These are phyloP conservation scores for Aschersonia sp. DNA, from an alignment of 2,329 filamentous ascomycete species.

Conservation along the genomic window DNA sequence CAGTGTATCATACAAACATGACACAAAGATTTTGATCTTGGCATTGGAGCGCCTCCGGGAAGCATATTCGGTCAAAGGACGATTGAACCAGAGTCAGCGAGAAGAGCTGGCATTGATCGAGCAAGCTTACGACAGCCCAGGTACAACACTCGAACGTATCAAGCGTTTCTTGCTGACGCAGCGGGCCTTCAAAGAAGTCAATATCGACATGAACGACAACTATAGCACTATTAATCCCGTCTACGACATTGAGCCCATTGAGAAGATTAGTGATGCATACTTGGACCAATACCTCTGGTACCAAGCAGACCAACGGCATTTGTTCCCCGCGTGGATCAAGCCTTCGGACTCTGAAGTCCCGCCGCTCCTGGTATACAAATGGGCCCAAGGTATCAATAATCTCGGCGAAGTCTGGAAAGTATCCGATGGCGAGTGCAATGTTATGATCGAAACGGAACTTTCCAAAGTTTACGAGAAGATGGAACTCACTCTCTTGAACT, in stretches of 20 bases:
- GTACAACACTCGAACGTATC: conserved; percentile 88
- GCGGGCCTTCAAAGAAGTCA: conserved; percentile 96
- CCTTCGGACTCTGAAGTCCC: conserved; percentile 96
- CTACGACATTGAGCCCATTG: conserved; percentile 96
- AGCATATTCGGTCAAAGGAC: conserved; percentile 93
- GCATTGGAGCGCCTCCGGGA: conserved; percentile 86
- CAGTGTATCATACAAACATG: conserved; percentile 97
- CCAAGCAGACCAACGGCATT: conserved; percentile 88
- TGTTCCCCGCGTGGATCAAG: conserved; percentile 99
- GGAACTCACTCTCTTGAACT: conserved; percentile 87
- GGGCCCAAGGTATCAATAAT: conserved; percentile 99
- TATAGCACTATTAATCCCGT: conserved; percentile 98
- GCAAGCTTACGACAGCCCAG: conserved; percentile 94
- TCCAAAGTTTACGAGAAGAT: conserved; percentile 99
- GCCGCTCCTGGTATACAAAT: conserved; percentile 89
- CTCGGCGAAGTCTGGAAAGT: conserved; percentile 90
- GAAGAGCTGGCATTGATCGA: conserved; percentile 95
- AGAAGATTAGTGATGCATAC: conserved; percentile 98
- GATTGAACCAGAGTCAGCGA: conserved; percentile 92
- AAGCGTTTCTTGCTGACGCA: conserved; percentile 96
- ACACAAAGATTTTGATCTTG: conserved; percentile 95
- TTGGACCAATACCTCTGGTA: conserved; percentile 99
- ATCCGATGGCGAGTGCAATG: conserved; percentile 88
- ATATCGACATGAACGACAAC: conserved; percentile 99
- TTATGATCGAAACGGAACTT: conserved; percentile 94